Evolutionary conservation across 1,284 basidiomycete genomes (phyloP).

Genomic region (Pseudozyma pruni): DNA sequence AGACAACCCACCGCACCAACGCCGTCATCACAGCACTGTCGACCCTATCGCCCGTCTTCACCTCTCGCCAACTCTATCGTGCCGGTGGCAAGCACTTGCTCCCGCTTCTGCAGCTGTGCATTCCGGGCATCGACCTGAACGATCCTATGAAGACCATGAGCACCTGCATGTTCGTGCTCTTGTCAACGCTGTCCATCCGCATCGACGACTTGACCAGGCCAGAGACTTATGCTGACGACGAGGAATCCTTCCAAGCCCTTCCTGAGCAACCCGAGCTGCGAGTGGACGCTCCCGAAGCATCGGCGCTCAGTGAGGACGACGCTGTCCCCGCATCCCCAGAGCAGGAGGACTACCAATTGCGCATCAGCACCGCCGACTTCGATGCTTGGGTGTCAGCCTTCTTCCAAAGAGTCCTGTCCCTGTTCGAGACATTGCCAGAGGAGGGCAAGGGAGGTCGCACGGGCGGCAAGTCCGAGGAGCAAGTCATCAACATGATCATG

Average conservation of each 20-base stretch:
- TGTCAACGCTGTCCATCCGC: conserved; percentile 81
- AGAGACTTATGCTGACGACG: conserved; percentile 49
- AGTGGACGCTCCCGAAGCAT: conserved; percentile 21
- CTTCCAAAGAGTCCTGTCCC: conserved; percentile 82
- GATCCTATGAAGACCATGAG: conserved; percentile 88
- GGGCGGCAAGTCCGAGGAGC: conserved; percentile 87
- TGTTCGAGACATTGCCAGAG: conserved; percentile 94
- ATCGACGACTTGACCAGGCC: conserved; percentile 78
- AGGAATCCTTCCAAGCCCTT: conserved; percentile 23
- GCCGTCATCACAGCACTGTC: conserved; percentile 85
- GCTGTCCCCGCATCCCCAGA: conserved; percentile 12
- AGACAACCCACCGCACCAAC: conserved; percentile 70
- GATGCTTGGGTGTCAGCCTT: conserved; percentile 90
- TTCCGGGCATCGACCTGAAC: conserved; percentile 94
- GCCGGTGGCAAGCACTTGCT: conserved; percentile 89
- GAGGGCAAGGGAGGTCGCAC: conserved; percentile 79
- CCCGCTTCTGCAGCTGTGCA: conserved; percentile 86
- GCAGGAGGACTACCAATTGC: conserved; percentile 72
- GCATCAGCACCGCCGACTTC: conserved; percentile 77
- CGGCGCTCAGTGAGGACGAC: conserved; percentile 9
- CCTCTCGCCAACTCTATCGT: conserved; percentile 79
- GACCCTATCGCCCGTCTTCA: conserved; percentile 80
- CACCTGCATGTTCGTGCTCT: conserved; percentile 81
- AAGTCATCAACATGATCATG: conserved; percentile 82
- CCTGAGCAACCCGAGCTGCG: conserved; percentile 43